Conservation (phyloP, 2,329 filamentous ascomycete species). For the Nannizziopsis barbatae region DNA sequence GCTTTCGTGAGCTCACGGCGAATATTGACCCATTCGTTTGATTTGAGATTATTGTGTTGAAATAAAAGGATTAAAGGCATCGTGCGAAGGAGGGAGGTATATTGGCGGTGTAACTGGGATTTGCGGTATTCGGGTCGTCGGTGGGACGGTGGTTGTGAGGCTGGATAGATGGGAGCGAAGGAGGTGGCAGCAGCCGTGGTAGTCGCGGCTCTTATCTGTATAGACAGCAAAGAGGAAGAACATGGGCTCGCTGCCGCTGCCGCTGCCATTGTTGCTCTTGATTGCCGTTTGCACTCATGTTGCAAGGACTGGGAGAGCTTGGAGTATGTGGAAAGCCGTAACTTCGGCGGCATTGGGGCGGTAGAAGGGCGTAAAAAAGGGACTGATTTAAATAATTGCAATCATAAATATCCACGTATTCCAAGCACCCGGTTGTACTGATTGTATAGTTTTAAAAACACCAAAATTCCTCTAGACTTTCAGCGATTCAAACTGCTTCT, state of each 20-base stretch:
- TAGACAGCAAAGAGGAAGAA: slow-evolving; percentile 42
- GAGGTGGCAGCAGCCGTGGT: slow-evolving; percentile 21
- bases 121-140: slow-evolving; percentile 79
- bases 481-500: too few species aligned
- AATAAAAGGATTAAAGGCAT: slow-evolving; percentile 79
- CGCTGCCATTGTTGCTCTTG: slow-evolving; percentile 7
- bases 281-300: slow-evolving; percentile 22
- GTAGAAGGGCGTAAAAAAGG: neutral
- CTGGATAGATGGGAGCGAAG: slow-evolving; percentile 41
- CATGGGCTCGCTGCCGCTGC: slow-evolving; percentile 31
- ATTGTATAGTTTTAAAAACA: neutral
- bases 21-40: slow-evolving; percentile 62
- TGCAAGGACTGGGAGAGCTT: slow-evolving; percentile 27
- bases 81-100: slow-evolving; percentile 77
- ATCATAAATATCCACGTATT: neutral
- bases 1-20: slow-evolving; percentile 56
- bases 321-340: slow-evolving; percentile 31
- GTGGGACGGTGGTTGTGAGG: slow-evolving; percentile 75
- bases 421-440: neutral
- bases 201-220: slow-evolving; percentile 1
- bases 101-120: slow-evolving; percentile 74
- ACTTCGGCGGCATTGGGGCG: slow-evolving; percentile 43
- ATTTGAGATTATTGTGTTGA: slow-evolving; percentile 65
- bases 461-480: neutral
- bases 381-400: neutral